Percentiles rank a stretch among this genome's conserved stretches.
phyloP scores from a whole-genome alignment of 1,139 yeast species.

The Yamadazyma mexicana region DNA sequence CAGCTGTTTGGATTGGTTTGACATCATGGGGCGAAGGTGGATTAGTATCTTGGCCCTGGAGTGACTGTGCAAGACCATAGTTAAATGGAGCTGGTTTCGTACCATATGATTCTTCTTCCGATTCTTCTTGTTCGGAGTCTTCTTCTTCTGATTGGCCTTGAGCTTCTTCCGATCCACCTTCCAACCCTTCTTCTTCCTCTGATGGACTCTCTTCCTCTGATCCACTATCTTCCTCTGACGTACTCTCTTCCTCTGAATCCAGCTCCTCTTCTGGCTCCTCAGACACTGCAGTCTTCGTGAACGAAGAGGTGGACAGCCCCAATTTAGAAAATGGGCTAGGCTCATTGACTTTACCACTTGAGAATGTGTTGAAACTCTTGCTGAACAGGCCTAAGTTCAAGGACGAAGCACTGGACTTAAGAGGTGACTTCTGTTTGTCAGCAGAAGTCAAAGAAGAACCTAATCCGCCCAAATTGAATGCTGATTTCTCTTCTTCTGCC shows the following conservation, averaged over 20 bases:
- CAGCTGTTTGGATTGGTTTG: background rate
- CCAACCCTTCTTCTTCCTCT: slow-evolving; percentile 3
- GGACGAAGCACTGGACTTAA: background rate
- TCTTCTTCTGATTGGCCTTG: slow-evolving; percentile 8
- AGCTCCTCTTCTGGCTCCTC: slow-evolving; percentile 1
- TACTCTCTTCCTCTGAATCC: slow-evolving; percentile 1
- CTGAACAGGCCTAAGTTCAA: slow-evolving; percentile 3
- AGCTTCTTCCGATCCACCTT: slow-evolving; percentile 1
- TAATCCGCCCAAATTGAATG: background rate
- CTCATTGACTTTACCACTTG: slow-evolving; percentile 2
- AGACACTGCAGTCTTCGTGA: too few relatives aligned
- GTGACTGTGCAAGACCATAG: background rate
- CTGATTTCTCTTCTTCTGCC: background rate
- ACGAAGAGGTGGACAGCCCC: background rate
- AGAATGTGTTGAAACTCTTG: slow-evolving; percentile 1
- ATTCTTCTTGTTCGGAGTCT: slow-evolving; percentile 3
- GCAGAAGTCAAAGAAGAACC: background rate
- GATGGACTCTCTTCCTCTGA: background rate
- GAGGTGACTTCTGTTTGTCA: background rate
- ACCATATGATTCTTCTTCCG: slow-evolving; percentile 1
- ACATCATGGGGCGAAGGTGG: background rate
- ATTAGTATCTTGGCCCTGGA: background rate
- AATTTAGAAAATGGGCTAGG: slow-evolving; percentile 14
- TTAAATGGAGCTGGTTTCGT: background rate
- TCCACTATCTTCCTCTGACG: slow-evolving; percentile 5